phyloP scores from a whole-genome alignment of 805 yeast species.

The Wickerhamiella musiphila region DNA sequence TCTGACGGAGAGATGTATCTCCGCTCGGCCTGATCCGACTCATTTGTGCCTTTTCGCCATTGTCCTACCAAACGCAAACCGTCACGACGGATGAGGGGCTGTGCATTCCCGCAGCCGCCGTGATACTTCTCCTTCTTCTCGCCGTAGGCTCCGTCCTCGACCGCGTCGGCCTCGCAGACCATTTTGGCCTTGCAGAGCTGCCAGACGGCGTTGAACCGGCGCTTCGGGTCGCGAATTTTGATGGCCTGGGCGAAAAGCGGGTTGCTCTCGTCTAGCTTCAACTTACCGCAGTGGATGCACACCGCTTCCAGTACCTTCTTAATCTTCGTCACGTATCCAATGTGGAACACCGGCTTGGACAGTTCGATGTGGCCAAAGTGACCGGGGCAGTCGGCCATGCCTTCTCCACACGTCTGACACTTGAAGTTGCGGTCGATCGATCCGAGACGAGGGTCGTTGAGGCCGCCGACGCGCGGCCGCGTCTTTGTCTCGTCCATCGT shows the following conservation, averaged over 20 bases:
- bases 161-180: conserved; percentile 82
- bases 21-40: conserved; percentile 79
- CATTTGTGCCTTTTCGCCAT: conserved; percentile 83
- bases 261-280: conserved; percentile 70
- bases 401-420: conserved; percentile 99
- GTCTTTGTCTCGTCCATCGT: conserved; percentile 97
- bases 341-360: conserved; percentile 96
- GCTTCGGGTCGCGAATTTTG: conserved; percentile 81
- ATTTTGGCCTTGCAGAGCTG: conserved; percentile 73
- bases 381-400: conserved; percentile 98
- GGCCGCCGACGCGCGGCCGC: conserved; percentile 90
- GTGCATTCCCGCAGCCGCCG: conserved; percentile 97
- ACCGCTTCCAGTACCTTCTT: conserved; percentile 92
- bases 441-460: conserved; percentile 93
- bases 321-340: conserved; percentile 78
- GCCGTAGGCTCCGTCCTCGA: conserved; percentile 32
- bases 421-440: conserved; percentile 92
- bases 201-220: conserved; percentile 96
- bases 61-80: conserved; percentile 94
- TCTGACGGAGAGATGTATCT: conserved; percentile 78
- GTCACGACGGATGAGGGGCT: conserved; percentile 89
- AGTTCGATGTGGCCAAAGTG: conserved; percentile 98
- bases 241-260: conserved; percentile 75
- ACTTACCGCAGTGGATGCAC: conserved; percentile 97
- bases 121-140: conserved; percentile 29